Evolutionary conservation across 2,329 filamentous ascomycete species (phyloP).

Genomic region (Teratosphaeria destructans): DNA sequence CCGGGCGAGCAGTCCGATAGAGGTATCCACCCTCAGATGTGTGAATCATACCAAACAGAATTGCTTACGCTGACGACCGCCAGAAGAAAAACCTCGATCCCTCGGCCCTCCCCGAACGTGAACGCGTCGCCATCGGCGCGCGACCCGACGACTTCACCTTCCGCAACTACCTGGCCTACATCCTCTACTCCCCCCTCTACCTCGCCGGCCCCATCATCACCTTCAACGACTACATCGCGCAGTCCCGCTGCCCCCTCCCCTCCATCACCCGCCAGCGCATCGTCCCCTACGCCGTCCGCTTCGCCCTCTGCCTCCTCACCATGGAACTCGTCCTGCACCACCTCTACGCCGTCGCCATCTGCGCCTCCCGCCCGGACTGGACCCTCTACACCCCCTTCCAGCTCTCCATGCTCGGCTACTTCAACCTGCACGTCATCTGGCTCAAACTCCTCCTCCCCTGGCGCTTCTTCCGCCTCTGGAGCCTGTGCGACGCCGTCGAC

Average conservation of each 20-base stretch:
- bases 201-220: slow-evolving; percentile 87
- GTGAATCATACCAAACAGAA: too few species aligned
- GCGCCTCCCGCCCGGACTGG: slow-evolving; percentile 72
- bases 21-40: slow-evolving; percentile 48
- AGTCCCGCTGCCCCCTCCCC: slow-evolving; percentile 61
- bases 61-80: slow-evolving; percentile 47
- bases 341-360: slow-evolving; percentile 88
- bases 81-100: slow-evolving; percentile 98
- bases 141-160: slow-evolving; percentile 61
- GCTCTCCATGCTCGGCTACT: slow-evolving; percentile 81
- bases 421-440: slow-evolving; percentile 97
- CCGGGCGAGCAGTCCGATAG: slow-evolving; percentile 55
- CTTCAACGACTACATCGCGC: slow-evolving; percentile 95
- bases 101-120: slow-evolving; percentile 73
- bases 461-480: slow-evolving; percentile 98
- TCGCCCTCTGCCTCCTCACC: slow-evolving; percentile 64
- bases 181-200: slow-evolving; percentile 86
- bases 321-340: slow-evolving; percentile 92
- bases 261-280: slow-evolving; percentile 59
- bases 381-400: slow-evolving; percentile 73
- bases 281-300: slow-evolving; percentile 71
- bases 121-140: slow-evolving; percentile 71
- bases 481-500: slow-evolving; percentile 79
- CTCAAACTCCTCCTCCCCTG: slow-evolving; percentile 91
- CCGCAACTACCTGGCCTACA: slow-evolving; percentile 80